A percentile compares a stretch with the other conserved stretches of the same genome.
Conservation (phyloP, 2,329 filamentous ascomycete genomes). For the Iodosphaeria phyllophila region DNA sequence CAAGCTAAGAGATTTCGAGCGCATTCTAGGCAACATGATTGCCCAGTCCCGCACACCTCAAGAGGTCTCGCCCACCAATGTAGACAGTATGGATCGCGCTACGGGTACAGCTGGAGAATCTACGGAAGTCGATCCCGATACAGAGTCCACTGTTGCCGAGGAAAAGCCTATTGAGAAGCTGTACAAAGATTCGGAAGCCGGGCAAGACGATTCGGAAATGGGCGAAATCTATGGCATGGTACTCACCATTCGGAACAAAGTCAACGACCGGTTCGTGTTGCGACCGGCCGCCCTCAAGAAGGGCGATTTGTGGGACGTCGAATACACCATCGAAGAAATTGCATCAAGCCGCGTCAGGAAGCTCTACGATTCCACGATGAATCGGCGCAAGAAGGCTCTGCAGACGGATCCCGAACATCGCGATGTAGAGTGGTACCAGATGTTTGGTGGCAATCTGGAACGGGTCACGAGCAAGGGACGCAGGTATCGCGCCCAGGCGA, state of each 20-base stretch:
- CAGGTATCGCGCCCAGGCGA: slow-evolving; percentile 34
- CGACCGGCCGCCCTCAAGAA: slow-evolving; percentile 34
- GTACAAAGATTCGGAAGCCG: background rate
- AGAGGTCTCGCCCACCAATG: slow-evolving; percentile 1
- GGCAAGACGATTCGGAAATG: slow-evolving; percentile 3
- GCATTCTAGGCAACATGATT: slow-evolving; percentile 29
- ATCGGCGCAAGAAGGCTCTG: slow-evolving; percentile 31
- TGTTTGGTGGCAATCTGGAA: slow-evolving; percentile 23
- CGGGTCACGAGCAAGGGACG: slow-evolving; percentile 32
- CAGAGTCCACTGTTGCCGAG: background rate
- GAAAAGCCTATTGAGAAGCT: background rate
- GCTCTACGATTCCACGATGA: slow-evolving; percentile 37
- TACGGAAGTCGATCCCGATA: background rate
- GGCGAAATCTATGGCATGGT: slow-evolving; percentile 45
- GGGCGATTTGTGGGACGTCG: slow-evolving; percentile 45
- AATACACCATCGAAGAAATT: slow-evolving; percentile 59
- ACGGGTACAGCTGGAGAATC: too few relatives aligned
- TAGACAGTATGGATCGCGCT: slow-evolving; percentile 1
- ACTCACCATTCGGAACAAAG: slow-evolving; percentile 51
- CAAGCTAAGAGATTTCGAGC: slow-evolving; percentile 29
- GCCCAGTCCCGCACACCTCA: slow-evolving; percentile 9
- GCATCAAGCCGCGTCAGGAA: slow-evolving; percentile 19
- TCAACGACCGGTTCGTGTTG: slow-evolving; percentile 44
- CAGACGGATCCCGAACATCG: slow-evolving; percentile 20
- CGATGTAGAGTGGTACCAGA: slow-evolving; percentile 23